A percentile compares a stretch with the other conserved stretches of the same genome.
Evolutionary conservation across 2,329 filamentous ascomycete genomes (phyloP).

Genomic region (Ilyonectria robusta): DNA sequence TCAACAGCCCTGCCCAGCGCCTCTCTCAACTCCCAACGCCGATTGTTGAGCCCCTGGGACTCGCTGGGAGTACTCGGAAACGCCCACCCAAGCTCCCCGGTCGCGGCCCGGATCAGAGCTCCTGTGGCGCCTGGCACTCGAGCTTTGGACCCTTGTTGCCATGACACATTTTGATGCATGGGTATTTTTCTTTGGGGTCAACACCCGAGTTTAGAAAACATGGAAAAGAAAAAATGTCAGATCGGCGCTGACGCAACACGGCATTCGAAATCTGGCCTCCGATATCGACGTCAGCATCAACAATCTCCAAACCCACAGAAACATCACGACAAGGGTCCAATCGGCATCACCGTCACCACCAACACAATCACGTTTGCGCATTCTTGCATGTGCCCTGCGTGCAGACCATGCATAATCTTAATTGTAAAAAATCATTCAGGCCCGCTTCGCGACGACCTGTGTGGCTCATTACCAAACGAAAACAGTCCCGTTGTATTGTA

Average conservation of each 20-base stretch:
- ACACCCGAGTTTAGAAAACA: constrained; percentile 8
- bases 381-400: neutral
- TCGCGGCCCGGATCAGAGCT: neutral
- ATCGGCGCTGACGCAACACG: constrained; percentile 20
- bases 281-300: constrained; percentile 8
- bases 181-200: constrained; percentile 27
- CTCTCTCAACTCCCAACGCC: constrained; percentile 6
- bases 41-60: constrained; percentile 5
- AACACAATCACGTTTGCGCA: neutral
- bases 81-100: neutral
- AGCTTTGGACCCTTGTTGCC: constrained; percentile 14
- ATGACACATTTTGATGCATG: constrained; percentile 4
- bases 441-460: constrained; percentile 42
- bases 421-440: constrained; percentile 46
- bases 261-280: constrained; percentile 13
- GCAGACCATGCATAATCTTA: constrained; percentile 11
- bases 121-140: neutral
- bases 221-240: constrained; percentile 1
- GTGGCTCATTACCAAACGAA: constrained; percentile 48
- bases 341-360: constrained; percentile 3
- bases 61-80: neutral
- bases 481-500: constrained; percentile 49
- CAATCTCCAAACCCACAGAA: neutral
- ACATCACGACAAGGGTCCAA: no score
- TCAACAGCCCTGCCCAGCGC: constrained; percentile 17